Evolutionary conservation across 2,329 filamentous ascomycete genomes (phyloP).

Genomic region (Phoma sp.): DNA sequence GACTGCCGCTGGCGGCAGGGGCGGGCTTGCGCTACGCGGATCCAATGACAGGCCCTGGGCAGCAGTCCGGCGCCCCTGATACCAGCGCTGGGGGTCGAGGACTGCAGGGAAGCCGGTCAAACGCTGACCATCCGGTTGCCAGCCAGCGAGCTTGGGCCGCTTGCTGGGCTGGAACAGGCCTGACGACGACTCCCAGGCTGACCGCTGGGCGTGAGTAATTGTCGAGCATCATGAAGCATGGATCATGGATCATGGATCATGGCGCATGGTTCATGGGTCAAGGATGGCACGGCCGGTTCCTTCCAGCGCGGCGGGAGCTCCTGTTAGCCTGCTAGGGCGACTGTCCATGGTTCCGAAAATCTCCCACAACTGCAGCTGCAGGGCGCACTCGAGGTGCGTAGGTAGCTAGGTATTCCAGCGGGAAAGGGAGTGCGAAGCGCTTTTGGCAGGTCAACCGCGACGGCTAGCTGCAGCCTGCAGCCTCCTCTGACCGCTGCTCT

Average conservation of each 20-base stretch:
- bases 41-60: constrained; percentile 36
- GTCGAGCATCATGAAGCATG: constrained; percentile 13
- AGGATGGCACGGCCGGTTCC: constrained; percentile 32
- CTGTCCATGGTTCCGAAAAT: constrained; percentile 32
- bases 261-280: too few species aligned
- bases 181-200: constrained; percentile 28
- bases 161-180: constrained; percentile 33
- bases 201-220: constrained; percentile 31
- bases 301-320: constrained; percentile 33
- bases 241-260: too few species aligned
- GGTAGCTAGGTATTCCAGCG: neutral
- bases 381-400: too few species aligned
- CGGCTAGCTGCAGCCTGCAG: neutral
- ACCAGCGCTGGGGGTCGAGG: constrained; percentile 30
- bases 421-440: constrained; percentile 4
- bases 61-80: constrained; percentile 31
- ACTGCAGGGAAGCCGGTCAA: constrained; percentile 38
- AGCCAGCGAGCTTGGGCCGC: constrained; percentile 34
- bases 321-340: constrained; percentile 24
- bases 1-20: constrained; percentile 34
- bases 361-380: constrained; percentile 19
- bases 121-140: constrained; percentile 35
- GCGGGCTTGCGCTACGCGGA: constrained; percentile 21
- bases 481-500: constrained; percentile 15
- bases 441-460: constrained; percentile 30